Evolutionary conservation across 768 basidiomycete genomes (phyloP).

Genomic region (Leucocoprinus birnbaumii): DNA sequence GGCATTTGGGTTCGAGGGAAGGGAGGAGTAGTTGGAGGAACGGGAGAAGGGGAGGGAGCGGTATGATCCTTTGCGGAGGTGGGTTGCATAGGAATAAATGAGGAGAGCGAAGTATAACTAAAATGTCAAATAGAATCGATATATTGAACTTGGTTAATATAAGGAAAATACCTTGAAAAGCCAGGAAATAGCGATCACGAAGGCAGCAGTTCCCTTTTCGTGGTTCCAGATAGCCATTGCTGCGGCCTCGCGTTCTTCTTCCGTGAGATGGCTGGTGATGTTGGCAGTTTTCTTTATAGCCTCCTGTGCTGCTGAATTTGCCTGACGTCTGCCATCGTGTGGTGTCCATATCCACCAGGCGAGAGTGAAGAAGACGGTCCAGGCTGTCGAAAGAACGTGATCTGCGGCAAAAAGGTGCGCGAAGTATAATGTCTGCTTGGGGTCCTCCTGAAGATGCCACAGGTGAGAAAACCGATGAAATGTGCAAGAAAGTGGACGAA

Average conservation of each 20-base stretch:
- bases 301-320: conserved; percentile 86
- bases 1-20: conserved; percentile 22
- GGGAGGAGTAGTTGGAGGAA: conserved; percentile 32
- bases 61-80: conserved; percentile 90
- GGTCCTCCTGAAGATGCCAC: conserved; percentile 76
- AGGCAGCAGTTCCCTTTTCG: conserved; percentile 80
- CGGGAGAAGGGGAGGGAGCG: conserved; percentile 69
- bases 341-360: conserved; percentile 90
- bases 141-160: too few relatives aligned
- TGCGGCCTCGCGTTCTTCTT: conserved; percentile 63
- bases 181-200: conserved; percentile 83
- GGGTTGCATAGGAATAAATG: conserved; percentile 90
- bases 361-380: conserved; percentile 90
- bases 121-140: background rate
- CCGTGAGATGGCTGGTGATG: conserved; percentile 50
- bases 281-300: conserved; percentile 70
- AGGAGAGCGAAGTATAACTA: conserved; percentile 92
- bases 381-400: conserved; percentile 84
- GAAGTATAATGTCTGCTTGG: conserved; percentile 81
- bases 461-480: conserved; percentile 13
- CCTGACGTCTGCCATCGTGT: conserved; percentile 81
- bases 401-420: conserved; percentile 92
- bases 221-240: conserved; percentile 86
- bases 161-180: conserved; percentile 83
- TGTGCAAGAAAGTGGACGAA: conserved; percentile 35